Evolutionary conservation across 345 rosid genomes (phyloP), one percentile per base, ranked within the genome.

Genomic region (Psidium friedrichsthalianum): DNA sequence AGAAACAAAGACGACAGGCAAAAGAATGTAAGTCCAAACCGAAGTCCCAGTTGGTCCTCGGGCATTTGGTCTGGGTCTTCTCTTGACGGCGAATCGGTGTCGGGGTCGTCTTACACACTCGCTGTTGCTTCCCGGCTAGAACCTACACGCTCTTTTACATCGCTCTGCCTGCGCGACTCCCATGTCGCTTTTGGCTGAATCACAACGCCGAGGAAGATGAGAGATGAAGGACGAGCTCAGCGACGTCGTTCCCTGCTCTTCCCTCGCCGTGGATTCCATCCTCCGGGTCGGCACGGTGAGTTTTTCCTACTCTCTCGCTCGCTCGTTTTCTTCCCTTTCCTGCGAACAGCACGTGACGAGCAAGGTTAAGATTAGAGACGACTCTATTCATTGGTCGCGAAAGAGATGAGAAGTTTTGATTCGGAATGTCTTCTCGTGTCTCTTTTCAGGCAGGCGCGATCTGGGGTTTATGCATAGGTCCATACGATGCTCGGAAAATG

Each of bases 201-300:
- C 44, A n/a, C 16, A 82, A 76, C 40, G 44, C 80, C 13, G 13
- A 69, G 4, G 87, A 84, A 87, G 55, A 84, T 85, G 87, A 87
- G 90, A 85, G 76, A 93, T 93, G 97, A 94, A 91, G 82, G 94
- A 94, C 74, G 94, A 91, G 82, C 85, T 91, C 83, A 55, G 25
- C 32, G 88, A 87, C 89, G 89, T 85, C 86, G 86, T 91, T 82
- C 98, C 97, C n/a, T 95, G 99, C 89, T 92, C 98, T 83, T 95
- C 98, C 55, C 90, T 93, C 83, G 90, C 95, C 87, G 93, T 93
- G 21, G 95, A 93, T 52, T 91, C 96, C 84, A 85, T 91, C 84
- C 82, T 94, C 59, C 95, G 97, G 22, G 90, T 94, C 56, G 94
- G 95, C 57, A 90, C 94, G 88, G 98, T 95, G 88, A 88, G 22